A percentile compares a stretch with the other conserved stretches of the same genome.
These are phyloP conservation scores for Leishmania mexicana DNA, from an alignment of 208 protist genomes.

Conservation along the genomic window DNA sequence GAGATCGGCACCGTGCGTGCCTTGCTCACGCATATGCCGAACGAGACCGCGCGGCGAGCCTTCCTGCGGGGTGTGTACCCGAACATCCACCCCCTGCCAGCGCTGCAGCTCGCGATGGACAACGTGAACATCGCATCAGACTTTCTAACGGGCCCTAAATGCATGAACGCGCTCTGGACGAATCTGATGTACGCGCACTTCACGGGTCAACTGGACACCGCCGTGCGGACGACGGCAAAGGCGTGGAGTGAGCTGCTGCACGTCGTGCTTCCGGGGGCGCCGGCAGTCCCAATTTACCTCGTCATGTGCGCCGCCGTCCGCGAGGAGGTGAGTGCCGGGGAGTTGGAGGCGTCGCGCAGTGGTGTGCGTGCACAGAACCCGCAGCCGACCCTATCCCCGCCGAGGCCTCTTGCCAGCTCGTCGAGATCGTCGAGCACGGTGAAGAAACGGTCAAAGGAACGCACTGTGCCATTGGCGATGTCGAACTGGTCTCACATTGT, in stretches of 20 bases:
- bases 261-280: conserved; percentile 66
- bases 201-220: conserved; percentile 52
- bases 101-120: conserved; percentile 61
- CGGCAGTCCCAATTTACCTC: conserved; percentile 73
- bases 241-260: conserved; percentile 68
- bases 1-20: conserved; percentile 53
- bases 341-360: not conserved
- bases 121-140: conserved; percentile 46
- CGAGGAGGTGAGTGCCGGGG: not conserved
- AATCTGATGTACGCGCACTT: conserved; percentile 80
- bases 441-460: conserved; percentile 7
- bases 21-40: conserved; percentile 50
- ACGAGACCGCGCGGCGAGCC: conserved; percentile 31
- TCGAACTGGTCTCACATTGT: conserved; percentile 55
- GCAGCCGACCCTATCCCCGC: not conserved
- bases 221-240: conserved; percentile 39
- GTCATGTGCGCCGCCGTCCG: conserved; percentile 33
- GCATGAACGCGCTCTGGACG: conserved; percentile 81
- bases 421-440: not conserved
- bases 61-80: conserved; percentile 71
- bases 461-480: not conserved
- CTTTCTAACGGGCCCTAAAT: conserved; percentile 51
- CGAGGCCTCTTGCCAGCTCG: not conserved
- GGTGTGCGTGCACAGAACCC: not conserved
- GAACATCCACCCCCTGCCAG: conserved; percentile 76